Percentiles rank a stretch among this genome's conserved stretches.
Conservation (phyloP, 2,329 filamentous ascomycete genomes). For the Escovopsis sp. region DNA sequence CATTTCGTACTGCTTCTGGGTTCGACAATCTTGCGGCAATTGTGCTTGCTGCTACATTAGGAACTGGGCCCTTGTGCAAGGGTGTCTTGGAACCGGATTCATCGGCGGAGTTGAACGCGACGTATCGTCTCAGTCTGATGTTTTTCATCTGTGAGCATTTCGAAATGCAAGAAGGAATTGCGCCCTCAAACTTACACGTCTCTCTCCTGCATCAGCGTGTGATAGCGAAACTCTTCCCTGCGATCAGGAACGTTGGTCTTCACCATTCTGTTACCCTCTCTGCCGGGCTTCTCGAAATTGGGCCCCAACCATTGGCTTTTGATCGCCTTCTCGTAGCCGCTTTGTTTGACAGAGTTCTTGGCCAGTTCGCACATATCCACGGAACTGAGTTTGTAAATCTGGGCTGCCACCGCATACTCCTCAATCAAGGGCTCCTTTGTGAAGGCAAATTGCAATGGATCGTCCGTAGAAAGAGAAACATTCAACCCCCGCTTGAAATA, state of each 20-base stretch:
- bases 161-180: neutral
- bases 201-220: constrained; percentile 72
- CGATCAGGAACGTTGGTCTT: constrained; percentile 96
- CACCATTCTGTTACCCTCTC: constrained; percentile 76
- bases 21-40: too few relatives aligned
- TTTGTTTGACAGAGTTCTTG: constrained; percentile 90
- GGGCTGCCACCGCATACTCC: constrained; percentile 92
- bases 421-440: constrained; percentile 97
- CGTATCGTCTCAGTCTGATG: constrained; percentile 28
- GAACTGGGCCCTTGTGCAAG: constrained; percentile 9
- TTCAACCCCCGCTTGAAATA: constrained; percentile 94
- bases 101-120: constrained; percentile 16
- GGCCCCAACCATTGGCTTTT: constrained; percentile 86
- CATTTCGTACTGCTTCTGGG: too few relatives aligned
- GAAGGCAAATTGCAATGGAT: constrained; percentile 94
- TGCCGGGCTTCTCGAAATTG: constrained; percentile 63
- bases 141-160: constrained; percentile 2
- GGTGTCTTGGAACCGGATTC: neutral
- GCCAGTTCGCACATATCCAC: constrained; percentile 98
- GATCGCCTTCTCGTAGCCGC: constrained; percentile 76
- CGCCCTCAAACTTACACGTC: constrained; percentile 49
- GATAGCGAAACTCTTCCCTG: constrained; percentile 74
- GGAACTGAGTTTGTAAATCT: constrained; percentile 94
- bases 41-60: neutral
- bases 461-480: constrained; percentile 90